Evolutionary conservation across 1,139 yeast species (phyloP), one percentile per base, ranked within the genome.

Genomic region (Yamadazyma buinensis): DNA sequence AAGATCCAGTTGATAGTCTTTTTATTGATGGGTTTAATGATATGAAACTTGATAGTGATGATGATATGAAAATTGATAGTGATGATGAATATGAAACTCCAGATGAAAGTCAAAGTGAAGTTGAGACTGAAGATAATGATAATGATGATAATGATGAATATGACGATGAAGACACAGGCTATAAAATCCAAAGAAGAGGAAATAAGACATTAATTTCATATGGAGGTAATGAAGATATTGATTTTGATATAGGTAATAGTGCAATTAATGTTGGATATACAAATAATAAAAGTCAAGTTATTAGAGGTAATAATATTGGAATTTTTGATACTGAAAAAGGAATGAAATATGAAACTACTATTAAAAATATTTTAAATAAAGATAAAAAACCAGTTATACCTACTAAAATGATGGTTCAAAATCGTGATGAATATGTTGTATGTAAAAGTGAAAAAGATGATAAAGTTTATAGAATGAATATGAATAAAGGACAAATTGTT

Each of bases 251-350:
- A n/a, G n/a, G n/a, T 44, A 84, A 84, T 53, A 72, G 78, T 34
- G 78, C 77, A 21, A 66, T 88, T 45, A 79, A 84, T 0, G 80
- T 86, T 13, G 92, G 95, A 1, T 75, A 64, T 42, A 72, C 74
- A 35, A 80, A 79, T 44, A 81, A 84, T 50, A 69, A 94, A 24
- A 72, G 95, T 0, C 88, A 73, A 54, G 92, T 88, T 21, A 80
- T 84, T 0, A 75, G 95, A 44, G 95, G 90, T 7, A 66, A 85
- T 54, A 78, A 76, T 47, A 66, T 88, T 36, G 96, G 96, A 15
- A 90, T 88, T 5, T 86, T 86, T 60, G 79, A 72, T 48, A 75
- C 80, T 19, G 70, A 71, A 21, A 67, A 64, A 19, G 72, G 72
- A 34, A 59, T 87, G 30, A 73, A 77, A 39, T 87, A 74, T 48